phyloP scores from a whole-genome alignment of 768 basidiomycete genomes.

The Serendipita sp. region DNA sequence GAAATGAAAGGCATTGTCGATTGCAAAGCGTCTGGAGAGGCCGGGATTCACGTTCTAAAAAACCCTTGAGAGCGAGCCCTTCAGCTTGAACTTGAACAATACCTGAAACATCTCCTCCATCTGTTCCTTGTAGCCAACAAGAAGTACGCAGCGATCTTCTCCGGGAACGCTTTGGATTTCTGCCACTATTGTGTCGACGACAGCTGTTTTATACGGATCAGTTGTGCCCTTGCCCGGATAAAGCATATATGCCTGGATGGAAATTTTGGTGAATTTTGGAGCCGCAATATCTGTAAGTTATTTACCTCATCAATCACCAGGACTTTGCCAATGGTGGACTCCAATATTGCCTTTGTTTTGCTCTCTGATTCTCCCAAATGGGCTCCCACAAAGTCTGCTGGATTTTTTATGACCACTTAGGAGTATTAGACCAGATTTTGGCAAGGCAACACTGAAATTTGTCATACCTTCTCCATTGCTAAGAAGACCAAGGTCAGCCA shows the following conservation, averaged over 20 bases:
- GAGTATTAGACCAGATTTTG: not conserved
- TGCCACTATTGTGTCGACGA: slow-evolving; percentile 60
- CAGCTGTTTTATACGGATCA: slow-evolving; percentile 46
- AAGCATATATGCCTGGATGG: slow-evolving; percentile 50
- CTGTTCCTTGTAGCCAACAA: slow-evolving; percentile 47
- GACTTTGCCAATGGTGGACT: slow-evolving; percentile 44
- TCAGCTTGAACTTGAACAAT: slow-evolving; percentile 8
- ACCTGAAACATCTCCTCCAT: slow-evolving; percentile 67
- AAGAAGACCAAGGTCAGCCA: slow-evolving; percentile 45
- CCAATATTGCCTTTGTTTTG: slow-evolving; percentile 48
- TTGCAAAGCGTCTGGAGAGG: slow-evolving; percentile 45
- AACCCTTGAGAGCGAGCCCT: not conserved
- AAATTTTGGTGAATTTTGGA: not conserved
- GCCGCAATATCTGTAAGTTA: not conserved
- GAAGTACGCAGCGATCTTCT: slow-evolving; percentile 51
- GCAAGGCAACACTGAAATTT: not conserved
- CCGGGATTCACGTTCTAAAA: slow-evolving; percentile 57
- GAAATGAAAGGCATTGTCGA: slow-evolving; percentile 54
- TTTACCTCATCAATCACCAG: slow-evolving; percentile 53
- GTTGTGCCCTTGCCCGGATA: slow-evolving; percentile 23
- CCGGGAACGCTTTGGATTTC: slow-evolving; percentile 54
- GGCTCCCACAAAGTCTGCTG: slow-evolving; percentile 49
- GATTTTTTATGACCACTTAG: slow-evolving; percentile 49
- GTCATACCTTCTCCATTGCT: slow-evolving; percentile 52
- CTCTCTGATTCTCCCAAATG: slow-evolving; percentile 43